Evolutionary conservation across 176 grass and related monocot species (phyloP).

Genomic region (Oryza meridionalis): DNA sequence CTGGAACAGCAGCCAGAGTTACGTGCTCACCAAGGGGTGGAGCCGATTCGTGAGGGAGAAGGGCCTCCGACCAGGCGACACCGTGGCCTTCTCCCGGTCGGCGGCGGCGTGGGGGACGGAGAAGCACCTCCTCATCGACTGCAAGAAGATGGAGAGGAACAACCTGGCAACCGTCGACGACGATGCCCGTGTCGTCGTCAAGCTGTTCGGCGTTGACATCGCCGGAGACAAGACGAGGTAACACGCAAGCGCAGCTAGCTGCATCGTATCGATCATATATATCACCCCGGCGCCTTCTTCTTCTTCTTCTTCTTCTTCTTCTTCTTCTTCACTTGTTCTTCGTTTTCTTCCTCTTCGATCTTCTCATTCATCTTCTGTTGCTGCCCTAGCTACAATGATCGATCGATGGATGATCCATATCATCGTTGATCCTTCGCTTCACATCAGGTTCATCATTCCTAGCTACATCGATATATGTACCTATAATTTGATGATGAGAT

Average conservation of each 20-base stretch:
- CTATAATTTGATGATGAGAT: not conserved
- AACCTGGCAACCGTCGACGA: not conserved
- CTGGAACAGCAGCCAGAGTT: constrained; percentile 99
- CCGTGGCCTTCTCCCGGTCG: not conserved
- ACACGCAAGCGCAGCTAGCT: not conserved
- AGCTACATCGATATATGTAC: not conserved
- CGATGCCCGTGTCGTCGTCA: constrained; percentile 44
- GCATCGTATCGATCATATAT: no score
- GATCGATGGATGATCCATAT: not conserved
- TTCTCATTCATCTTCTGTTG: not conserved
- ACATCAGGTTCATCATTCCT: not conserved
- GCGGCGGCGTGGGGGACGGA: constrained; percentile 29
- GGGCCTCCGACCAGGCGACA: constrained; percentile 67
- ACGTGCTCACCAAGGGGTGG: constrained; percentile 96
- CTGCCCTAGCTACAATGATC: not conserved
- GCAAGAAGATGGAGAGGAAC: constrained; percentile 21
- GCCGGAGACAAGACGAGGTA: constrained; percentile 39
- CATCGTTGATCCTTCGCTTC: not conserved
- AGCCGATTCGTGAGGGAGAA: constrained; percentile 92
- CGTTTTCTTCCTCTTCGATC: no score
- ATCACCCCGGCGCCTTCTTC: not conserved
- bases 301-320: not conserved
- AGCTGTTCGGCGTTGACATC: constrained; percentile 66
- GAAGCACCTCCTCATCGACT: constrained; percentile 58
- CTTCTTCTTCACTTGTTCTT: not conserved